A percentile compares a stretch with the other conserved stretches of the same genome.
Evolutionary conservation across 176 grass and related monocot genomes (phyloP).

Genomic region (Lolium multiflorum): DNA sequence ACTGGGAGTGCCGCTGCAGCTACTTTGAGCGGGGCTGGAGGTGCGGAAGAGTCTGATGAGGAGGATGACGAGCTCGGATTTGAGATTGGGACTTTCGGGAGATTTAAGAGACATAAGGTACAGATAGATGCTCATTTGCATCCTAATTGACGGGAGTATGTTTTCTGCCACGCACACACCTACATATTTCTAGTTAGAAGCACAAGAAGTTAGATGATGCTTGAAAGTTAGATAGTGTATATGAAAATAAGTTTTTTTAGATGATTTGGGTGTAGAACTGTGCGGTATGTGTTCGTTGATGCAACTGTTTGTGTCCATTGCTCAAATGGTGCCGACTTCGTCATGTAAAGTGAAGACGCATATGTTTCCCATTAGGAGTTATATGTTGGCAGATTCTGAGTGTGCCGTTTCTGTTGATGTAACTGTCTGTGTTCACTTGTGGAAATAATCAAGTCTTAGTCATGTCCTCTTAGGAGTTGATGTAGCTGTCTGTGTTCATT

Average conservation of each 20-base stretch:
- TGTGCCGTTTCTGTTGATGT: neutral
- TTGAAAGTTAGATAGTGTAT: neutral
- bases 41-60: conserved; percentile 59
- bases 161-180: neutral
- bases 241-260: neutral
- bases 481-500: neutral
- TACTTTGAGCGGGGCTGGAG: neutral
- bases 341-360: neutral
- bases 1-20: conserved; percentile 37
- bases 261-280: neutral
- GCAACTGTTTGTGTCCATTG: neutral
- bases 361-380: neutral
- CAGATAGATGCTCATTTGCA: neutral
- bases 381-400: neutral
- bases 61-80: conserved; percentile 58
- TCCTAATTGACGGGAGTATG: neutral
- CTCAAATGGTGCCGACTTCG: neutral
- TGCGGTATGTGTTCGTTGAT: neutral
- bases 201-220: neutral
- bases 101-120: conserved; percentile 64
- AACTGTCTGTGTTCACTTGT: neutral
- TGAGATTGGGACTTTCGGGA: conserved; percentile 52
- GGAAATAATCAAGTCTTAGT: neutral
- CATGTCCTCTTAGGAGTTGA: neutral
- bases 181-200: neutral